Evolutionary conservation across 352 stramenopile species (phyloP), one percentile per base, ranked within the genome.

Genomic region (Phytophthora sojae): DNA sequence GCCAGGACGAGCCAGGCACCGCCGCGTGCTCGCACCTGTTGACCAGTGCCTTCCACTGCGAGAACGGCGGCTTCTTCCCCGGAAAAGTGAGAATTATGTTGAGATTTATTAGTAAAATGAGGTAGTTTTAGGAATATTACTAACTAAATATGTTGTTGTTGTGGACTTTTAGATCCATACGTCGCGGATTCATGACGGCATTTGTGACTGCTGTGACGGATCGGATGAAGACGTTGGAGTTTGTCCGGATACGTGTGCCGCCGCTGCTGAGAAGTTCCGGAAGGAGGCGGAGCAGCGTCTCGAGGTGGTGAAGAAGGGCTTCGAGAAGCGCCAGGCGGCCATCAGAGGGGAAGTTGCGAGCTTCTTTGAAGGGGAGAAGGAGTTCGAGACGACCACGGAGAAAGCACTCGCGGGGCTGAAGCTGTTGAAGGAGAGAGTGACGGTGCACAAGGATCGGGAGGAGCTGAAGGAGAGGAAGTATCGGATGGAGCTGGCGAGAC

Each of bases 171-270:
- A 89, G 70, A 89, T 93, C 39, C 86, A 92, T 11, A 88, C 88
- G 5, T 98, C 92, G 1, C 76, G 89, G 15, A 70, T 99, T 25
- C 77, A 97, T 47, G 97, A 99, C 74, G 95, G 93, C 9, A 86
- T 99, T 59, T 99, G 97, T 70, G 97, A 99, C 83, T 99, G 97
- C 77, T 99, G 97, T 62, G 96, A 99, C 71, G 97, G 97, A 11
- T 88, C 86, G 14, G 97, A 99, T 64, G 97, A 99, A 67, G 76
- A 75, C 51, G n/a, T 65, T 9, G 17, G 26, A 4, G 57, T 35
- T 8, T 95, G 88, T 54, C 14, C 30, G 2, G 82, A 95, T 51
- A 88, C 81, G 37, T 96, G 89, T 58, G 55, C 29, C 0, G 45
- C 19, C 0, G 76, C 82, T 32, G 87, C 87, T 0, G 61, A 66